Percentiles rank a stretch among this genome's conserved stretches.
phyloP scores from a whole-genome alignment of 805 yeast genomes.

The Ogataea siamensis region DNA sequence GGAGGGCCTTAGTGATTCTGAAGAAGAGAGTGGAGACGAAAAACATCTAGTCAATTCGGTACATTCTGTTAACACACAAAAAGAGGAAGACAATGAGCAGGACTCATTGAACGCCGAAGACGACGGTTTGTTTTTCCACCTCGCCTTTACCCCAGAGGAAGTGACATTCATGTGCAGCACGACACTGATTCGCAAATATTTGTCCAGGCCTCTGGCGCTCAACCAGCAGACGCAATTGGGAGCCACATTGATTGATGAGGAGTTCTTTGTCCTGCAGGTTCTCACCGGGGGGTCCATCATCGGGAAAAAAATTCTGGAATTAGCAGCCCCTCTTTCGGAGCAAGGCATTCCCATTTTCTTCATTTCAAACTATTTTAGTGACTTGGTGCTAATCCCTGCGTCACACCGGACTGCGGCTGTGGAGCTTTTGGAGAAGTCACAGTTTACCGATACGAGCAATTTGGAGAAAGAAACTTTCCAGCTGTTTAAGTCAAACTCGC shows the following conservation, averaged over 20 bases:
- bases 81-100: slow-evolving; percentile 10
- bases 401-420: slow-evolving; percentile 44
- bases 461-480: slow-evolving; percentile 39
- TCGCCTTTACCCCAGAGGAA: slow-evolving; percentile 62
- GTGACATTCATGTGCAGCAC: slow-evolving; percentile 57
- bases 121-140: slow-evolving; percentile 51
- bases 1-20: slow-evolving; percentile 21
- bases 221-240: slow-evolving; percentile 23
- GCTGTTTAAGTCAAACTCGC: slow-evolving; percentile 36
- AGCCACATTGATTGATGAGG: slow-evolving; percentile 41
- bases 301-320: slow-evolving; percentile 51
- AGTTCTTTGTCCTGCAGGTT: slow-evolving; percentile 54
- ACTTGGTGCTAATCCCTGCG: slow-evolving; percentile 58
- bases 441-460: slow-evolving; percentile 4
- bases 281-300: slow-evolving; percentile 58
- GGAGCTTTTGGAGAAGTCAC: slow-evolving; percentile 36
- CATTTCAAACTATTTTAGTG: slow-evolving; percentile 61
- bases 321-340: slow-evolving; percentile 57
- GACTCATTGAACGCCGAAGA: slow-evolving; percentile 28
- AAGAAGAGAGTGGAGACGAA: slow-evolving; percentile 11
- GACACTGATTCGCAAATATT: slow-evolving; percentile 36
- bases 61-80: slow-evolving; percentile 14
- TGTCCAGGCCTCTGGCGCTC: slow-evolving; percentile 39
- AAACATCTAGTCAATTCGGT: slow-evolving; percentile 14
- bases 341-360: slow-evolving; percentile 60